Conservation (phyloP, 352 stramenopile species). For the Phytophthora fragariaefolia region DNA sequence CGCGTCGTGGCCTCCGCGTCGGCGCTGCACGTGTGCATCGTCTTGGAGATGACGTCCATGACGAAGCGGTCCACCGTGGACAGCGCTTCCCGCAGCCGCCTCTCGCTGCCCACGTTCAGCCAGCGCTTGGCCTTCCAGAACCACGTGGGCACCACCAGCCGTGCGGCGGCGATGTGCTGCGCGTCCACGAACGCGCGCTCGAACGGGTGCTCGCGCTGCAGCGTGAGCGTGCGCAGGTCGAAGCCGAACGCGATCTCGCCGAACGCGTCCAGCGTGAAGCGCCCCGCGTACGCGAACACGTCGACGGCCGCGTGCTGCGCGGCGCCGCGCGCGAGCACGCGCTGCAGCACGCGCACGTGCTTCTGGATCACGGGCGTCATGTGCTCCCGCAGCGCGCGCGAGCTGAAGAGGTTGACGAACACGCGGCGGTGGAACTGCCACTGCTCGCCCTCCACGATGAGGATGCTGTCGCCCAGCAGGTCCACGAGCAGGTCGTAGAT, state of each 20-base stretch:
- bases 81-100: background rate
- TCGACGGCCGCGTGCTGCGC: slow-evolving; percentile 20
- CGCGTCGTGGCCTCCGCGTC: too few relatives aligned
- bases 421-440: slow-evolving; percentile 83
- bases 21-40: slow-evolving; percentile 16
- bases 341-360: slow-evolving; percentile 45
- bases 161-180: slow-evolving; percentile 27
- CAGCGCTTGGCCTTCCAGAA: slow-evolving; percentile 49
- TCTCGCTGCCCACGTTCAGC: slow-evolving; percentile 41
- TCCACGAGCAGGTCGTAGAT: slow-evolving; percentile 52
- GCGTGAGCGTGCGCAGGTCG: slow-evolving; percentile 33
- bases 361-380: slow-evolving; percentile 56
- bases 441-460: slow-evolving; percentile 60
- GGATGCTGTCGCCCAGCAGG: slow-evolving; percentile 78
- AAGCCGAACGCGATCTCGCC: slow-evolving; percentile 46
- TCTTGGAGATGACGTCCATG: slow-evolving; percentile 41
- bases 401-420: slow-evolving; percentile 90
- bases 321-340: slow-evolving; percentile 15
- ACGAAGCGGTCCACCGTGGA: slow-evolving; percentile 22
- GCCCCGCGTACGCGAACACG: slow-evolving; percentile 27
- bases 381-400: slow-evolving; percentile 48
- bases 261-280: slow-evolving; percentile 47
- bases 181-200: slow-evolving; percentile 38
- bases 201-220: slow-evolving; percentile 39
- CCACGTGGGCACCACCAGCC: slow-evolving; percentile 30